These are phyloP conservation scores for Canavalia ensiformis DNA, from an alignment of 306 rosid genomes.

Conservation along the genomic window DNA sequence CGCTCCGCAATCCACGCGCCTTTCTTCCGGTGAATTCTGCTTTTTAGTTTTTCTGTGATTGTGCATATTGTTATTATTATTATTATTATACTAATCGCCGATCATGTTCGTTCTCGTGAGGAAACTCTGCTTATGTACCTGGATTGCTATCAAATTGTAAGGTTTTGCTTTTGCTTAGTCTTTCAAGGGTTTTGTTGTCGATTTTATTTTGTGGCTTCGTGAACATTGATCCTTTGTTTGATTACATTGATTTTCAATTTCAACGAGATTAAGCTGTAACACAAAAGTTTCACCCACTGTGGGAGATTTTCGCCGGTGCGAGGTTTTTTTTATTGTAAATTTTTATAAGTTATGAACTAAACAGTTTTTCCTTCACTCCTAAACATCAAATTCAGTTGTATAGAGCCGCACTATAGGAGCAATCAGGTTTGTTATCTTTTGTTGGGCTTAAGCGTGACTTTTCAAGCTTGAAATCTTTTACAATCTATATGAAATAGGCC, in stretches of 20 bases:
- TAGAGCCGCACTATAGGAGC: too few relatives aligned
- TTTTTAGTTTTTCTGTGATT: background rate
- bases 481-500: too few relatives aligned
- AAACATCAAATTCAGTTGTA: background rate
- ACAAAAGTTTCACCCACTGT: background rate
- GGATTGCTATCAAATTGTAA: constrained; percentile 9
- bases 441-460: too few relatives aligned
- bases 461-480: too few relatives aligned
- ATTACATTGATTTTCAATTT: background rate
- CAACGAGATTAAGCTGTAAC: background rate
- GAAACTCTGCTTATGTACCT: constrained; percentile 47
- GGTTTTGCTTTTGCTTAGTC: constrained; percentile 19
- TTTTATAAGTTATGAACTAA: background rate
- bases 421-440: too few relatives aligned
- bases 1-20: constrained; percentile 21
- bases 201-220: background rate
- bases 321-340: background rate
- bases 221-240: background rate
- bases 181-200: background rate
- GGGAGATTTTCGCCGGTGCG: background rate
- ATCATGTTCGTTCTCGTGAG: constrained; percentile 22
- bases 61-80: constrained; percentile 23
- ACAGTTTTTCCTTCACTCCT: background rate
- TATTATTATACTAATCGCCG: constrained; percentile 17
- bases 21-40: constrained; percentile 27